Conservation (phyloP, 1,284 basidiomycete genomes). For the Earliella scabrosa region DNA sequence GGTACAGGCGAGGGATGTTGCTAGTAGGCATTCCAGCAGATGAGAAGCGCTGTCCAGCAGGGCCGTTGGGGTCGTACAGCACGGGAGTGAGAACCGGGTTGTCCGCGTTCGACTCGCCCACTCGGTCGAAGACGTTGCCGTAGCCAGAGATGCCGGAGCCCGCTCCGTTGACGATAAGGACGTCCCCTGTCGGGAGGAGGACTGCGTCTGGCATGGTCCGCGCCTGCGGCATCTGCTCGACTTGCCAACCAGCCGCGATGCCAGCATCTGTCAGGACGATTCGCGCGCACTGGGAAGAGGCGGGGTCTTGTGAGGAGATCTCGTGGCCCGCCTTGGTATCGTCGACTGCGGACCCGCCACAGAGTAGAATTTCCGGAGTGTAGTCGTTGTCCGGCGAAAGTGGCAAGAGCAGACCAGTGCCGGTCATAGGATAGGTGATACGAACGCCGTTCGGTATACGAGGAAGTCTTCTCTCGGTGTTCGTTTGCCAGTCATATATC, state of each 20-base stretch:
- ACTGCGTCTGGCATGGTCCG: conserved; percentile 84
- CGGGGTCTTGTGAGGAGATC: conserved; percentile 71
- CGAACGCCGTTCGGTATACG: conserved; percentile 79
- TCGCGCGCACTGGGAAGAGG: conserved; percentile 75
- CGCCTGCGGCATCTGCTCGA: conserved; percentile 74
- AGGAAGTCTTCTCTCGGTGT: conserved; percentile 69
- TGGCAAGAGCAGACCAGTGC: conserved; percentile 73
- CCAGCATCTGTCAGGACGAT: conserved; percentile 68
- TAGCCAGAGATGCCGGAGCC: conserved; percentile 82
- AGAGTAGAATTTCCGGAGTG: conserved; percentile 73
- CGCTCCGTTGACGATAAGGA: conserved; percentile 81
- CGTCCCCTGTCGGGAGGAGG: conserved; percentile 77
- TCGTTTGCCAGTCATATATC: conserved; percentile 76
- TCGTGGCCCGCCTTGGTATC: conserved; percentile 63
- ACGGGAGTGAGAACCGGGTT: conserved; percentile 76
- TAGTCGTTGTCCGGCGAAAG: conserved; percentile 67
- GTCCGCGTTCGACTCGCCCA: conserved; percentile 80
- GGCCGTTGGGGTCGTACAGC: conserved; percentile 72
- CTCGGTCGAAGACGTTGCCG: conserved; percentile 73
- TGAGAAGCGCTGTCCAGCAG: conserved; percentile 66
- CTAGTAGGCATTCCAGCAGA: conserved; percentile 66
- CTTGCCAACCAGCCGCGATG: conserved; percentile 72
- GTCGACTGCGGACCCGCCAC: conserved; percentile 75
- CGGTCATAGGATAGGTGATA: conserved; percentile 84
- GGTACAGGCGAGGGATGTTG: conserved; percentile 81